Conservation (phyloP, 441 rosid species). For the Viola pubescens region DNA sequence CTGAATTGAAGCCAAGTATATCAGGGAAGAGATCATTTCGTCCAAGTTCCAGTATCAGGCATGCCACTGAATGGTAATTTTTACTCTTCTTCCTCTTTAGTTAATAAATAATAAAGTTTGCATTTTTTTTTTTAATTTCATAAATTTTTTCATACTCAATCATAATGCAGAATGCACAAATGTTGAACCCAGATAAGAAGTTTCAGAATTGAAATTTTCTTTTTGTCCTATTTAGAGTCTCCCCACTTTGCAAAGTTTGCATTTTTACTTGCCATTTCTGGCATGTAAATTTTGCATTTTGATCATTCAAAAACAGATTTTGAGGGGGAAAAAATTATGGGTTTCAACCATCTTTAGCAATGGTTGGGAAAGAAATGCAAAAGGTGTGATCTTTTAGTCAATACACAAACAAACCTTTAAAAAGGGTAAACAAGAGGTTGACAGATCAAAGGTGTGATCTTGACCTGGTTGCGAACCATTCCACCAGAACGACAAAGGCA, state of each 20-base stretch:
- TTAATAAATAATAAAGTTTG: too few relatives aligned
- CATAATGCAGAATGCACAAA: too few relatives aligned
- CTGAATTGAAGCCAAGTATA: conserved; percentile 74
- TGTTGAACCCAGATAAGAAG: too few relatives aligned
- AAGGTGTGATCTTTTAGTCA: neutral
- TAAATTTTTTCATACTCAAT: too few relatives aligned
- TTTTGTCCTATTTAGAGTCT: too few relatives aligned
- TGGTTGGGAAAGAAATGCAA: too few relatives aligned
- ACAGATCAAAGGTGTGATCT: conserved; percentile 18
- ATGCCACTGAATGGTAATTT: conserved; percentile 85
- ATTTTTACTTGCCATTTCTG: too few relatives aligned
- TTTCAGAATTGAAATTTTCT: too few relatives aligned
- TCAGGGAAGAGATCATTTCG: conserved; percentile 89
- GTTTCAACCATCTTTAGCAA: neutral
- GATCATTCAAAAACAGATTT: neutral
- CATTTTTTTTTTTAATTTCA: too few relatives aligned
- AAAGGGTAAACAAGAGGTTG: conserved; percentile 4
- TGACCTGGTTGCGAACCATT: conserved; percentile 18
- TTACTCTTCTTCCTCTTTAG: neutral
- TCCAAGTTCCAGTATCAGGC: conserved; percentile 75
- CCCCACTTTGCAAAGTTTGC: too few relatives aligned
- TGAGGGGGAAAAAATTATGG: neutral
- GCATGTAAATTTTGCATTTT: conserved; percentile 2
- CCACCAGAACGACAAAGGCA: conserved; percentile 21
- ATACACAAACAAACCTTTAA: conserved; percentile 1